phyloP scores from a whole-genome alignment of 305 asterid genomes.

The Fraxinus floribunda region DNA sequence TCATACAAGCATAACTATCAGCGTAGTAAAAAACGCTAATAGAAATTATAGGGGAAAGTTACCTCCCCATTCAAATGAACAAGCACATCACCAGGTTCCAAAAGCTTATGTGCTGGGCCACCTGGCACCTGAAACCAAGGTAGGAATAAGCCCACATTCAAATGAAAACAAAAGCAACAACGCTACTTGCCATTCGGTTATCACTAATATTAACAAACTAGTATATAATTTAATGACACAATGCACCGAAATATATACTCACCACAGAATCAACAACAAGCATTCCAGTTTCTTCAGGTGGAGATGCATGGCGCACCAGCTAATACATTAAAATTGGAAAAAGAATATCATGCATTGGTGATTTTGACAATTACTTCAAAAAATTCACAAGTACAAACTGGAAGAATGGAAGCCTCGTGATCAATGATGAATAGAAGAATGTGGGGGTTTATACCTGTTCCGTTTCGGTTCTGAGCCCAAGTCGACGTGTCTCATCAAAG shows the following conservation, averaged over 20 bases:
- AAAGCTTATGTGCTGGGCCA: slow-evolving; percentile 88
- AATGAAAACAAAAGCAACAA: slow-evolving; percentile 17
- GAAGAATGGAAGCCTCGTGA: slow-evolving; percentile 4
- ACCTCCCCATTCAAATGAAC: slow-evolving; percentile 95
- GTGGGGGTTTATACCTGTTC: slow-evolving; percentile 60
- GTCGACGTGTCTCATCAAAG: slow-evolving; percentile 96
- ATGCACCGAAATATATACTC: slow-evolving; percentile 34
- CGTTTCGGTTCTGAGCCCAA: slow-evolving; percentile 84
- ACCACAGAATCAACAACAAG: slow-evolving; percentile 99
- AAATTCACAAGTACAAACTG: too few species aligned
- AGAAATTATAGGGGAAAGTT: slow-evolving; percentile 22
- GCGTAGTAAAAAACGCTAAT: background rate
- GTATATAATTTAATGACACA: background rate
- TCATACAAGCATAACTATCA: slow-evolving; percentile 9
- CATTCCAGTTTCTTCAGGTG: slow-evolving; percentile 95
- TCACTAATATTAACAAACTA: background rate
- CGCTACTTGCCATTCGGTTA: slow-evolving; percentile 10
- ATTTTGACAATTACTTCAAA: background rate
- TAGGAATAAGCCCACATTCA: slow-evolving; percentile 24
- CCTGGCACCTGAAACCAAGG: slow-evolving; percentile 77
- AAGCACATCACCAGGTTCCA: slow-evolving; percentile 99
- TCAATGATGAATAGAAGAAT: slow-evolving; percentile 15
- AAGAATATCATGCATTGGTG: slow-evolving; percentile 6
- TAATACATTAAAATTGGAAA: slow-evolving; percentile 34
- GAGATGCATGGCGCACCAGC: slow-evolving; percentile 92